Base-by-base conservation (phyloP, 768 basidiomycete species). In the Mycena epipterygia region DNA sequence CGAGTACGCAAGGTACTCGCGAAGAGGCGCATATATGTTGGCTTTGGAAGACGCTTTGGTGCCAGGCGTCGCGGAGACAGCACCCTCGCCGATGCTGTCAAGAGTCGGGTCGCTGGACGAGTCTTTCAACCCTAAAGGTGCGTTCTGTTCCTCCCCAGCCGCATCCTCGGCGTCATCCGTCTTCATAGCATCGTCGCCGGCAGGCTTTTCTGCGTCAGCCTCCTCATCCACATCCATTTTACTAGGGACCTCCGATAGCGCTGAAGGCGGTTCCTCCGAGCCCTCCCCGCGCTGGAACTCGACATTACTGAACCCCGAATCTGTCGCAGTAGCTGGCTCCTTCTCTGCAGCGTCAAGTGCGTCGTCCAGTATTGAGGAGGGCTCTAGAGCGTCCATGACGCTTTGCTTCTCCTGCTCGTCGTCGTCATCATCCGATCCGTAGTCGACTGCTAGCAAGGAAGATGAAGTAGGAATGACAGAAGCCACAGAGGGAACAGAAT, bases 351-450 rank as follows among this genome's bases (percentile, higher is more conserved):
- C 81, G 11, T 86, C 87, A 19, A 91, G 81, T 25, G 89, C 91
- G 21, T 91, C 91, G 68, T 90, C 86, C n/a, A 93, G 80, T 2
- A 83, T 77, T 8, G 80, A 75, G 11, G 84, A 78, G 12, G 91
- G 85, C 67, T 91, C 90, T 23, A 93, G 83, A 6, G 83, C 83
- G 77, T 94, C 89, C n/a, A 88, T 78, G 17, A 90, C 82, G 57
- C 86, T 86, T 67, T 83, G 84, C 53, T 84, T 82, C 51, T 89
- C 89, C 68, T 83, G 82, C 62, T 89, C 87, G 63, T 80, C 89
- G 46, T 87, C 91, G 39, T 89, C 88, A 27, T 92, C 91, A 25
- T 91, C 89, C 12, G 92, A 92, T 44, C 84, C 88, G 65, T 90
- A 90, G 70, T 89, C 88, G 42, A 86, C 79, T 14, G 83, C 81